Evolutionary conservation across 805 yeast species (phyloP), one percentile per base, ranked within the genome.

Genomic region (Jamesozyma piceae): DNA sequence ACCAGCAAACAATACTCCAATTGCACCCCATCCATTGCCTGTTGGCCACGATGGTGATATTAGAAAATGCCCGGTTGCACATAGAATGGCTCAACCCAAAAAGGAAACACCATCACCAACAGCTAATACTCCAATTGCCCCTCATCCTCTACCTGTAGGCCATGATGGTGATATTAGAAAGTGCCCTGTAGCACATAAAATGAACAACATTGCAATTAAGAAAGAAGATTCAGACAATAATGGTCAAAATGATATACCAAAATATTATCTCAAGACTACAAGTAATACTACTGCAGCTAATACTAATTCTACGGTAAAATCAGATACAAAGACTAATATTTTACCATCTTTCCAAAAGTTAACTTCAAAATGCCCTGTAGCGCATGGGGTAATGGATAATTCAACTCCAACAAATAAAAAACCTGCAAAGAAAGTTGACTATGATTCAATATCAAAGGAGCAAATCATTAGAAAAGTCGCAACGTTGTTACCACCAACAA

Each of bases 401-500:
- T 17, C 15, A 15, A 26, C 22, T 17, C 5, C 9, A 19, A 15
- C 20, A 15, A 33, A 26, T 10, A 13, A 9, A 14, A 21, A 35
- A 20, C 27, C 37, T 15, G 11, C 5, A 27, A 35, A 20, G 2
- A 35, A 10, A 10, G 6, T 35, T 28, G 35, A 39, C 30, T 37
- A 41, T 19, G 45, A 34, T 18, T 32, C 45, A n/a, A 20, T 46
- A 37, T 35, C 49, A 21, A 34, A 49, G 28, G 51, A 53, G 10
- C 58, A 61, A 47, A 51, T 60, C 8, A 45, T 51, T 21, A 42
- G 49, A 8, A 43, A 63, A 55, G 43, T 65, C 46, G 42, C 72
- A 48, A 64, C 64, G 43, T 62, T 66, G 41, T 51, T 81, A 37
- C 89, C 89, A 0, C 68, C 64, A 24, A 73, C 74, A 50, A 68